Percentiles rank a stretch among this genome's conserved stretches.
Conservation (phyloP, 768 basidiomycete species). For the Mycena olivaceomarginata region DNA sequence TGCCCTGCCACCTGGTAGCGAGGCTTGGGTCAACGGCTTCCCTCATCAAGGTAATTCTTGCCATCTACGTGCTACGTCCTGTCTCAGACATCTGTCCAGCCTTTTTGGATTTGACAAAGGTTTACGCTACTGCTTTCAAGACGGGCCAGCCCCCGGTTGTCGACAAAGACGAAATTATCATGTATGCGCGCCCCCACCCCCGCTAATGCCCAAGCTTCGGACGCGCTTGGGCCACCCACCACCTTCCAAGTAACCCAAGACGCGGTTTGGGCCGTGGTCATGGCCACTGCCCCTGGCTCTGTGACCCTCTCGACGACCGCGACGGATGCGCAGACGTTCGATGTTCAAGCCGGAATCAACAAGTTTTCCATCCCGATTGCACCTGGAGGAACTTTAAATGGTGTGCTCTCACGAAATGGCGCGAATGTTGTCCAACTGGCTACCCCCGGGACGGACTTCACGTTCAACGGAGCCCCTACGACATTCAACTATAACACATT, state of each 20-base stretch:
- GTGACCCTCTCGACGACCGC: constrained; percentile 74
- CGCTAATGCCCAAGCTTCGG: constrained; percentile 69
- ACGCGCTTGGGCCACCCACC: constrained; percentile 72
- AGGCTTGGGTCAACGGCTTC: constrained; percentile 84
- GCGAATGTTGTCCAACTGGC: constrained; percentile 65
- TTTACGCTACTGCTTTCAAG: constrained; percentile 85
- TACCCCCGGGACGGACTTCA: constrained; percentile 66
- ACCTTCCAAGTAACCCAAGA: constrained; percentile 79
- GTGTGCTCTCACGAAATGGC: constrained; percentile 69
- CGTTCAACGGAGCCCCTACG: constrained; percentile 71
- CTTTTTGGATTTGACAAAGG: constrained; percentile 79
- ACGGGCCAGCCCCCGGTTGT: constrained; percentile 77
- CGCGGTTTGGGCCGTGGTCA: constrained; percentile 80
- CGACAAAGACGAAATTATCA: constrained; percentile 75
- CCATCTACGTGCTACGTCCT: constrained; percentile 25
- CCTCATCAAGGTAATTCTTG: constrained; percentile 66
- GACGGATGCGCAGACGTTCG: constrained; percentile 64
- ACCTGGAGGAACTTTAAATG: constrained; percentile 71
- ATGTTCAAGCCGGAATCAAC: constrained; percentile 74
- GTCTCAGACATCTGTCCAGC: constrained; percentile 54
- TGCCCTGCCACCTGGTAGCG: constrained; percentile 78
- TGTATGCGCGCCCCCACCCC: constrained; percentile 86
- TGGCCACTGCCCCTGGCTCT: constrained; percentile 73
- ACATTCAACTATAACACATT: constrained; percentile 86
- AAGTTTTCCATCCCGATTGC: constrained; percentile 77